Conservation (phyloP, 768 basidiomycete genomes). For the Steccherinum ochraceum region DNA sequence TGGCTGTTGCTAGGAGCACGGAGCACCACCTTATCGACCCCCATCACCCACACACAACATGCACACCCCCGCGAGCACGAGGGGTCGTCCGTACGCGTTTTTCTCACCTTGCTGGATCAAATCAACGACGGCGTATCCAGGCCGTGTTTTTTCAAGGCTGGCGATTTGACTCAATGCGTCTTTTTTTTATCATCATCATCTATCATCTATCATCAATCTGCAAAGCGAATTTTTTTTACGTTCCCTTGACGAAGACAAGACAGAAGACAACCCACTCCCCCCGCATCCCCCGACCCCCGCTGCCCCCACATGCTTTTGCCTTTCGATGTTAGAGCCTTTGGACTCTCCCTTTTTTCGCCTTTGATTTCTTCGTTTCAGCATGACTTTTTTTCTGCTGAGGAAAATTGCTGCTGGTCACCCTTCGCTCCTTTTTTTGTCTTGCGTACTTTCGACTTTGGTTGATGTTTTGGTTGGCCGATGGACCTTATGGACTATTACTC, state of each 20-base stretch:
- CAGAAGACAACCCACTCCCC: neutral
- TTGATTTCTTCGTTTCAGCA: neutral
- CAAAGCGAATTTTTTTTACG: neutral
- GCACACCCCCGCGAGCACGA: neutral
- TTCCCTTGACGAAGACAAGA: neutral
- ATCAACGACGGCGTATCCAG: neutral
- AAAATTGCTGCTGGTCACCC: neutral
- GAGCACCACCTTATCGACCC: neutral
- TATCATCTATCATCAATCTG: neutral
- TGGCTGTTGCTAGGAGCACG: too few relatives aligned
- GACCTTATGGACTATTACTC: neutral
- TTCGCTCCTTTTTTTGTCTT: too few relatives aligned
- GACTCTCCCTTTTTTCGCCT: neutral
- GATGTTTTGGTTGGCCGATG: neutral
- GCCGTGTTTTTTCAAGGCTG: neutral
- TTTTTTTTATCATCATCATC: neutral
- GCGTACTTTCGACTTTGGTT: too few relatives aligned
- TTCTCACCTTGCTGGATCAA: conserved; percentile 1
- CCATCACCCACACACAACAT: neutral
- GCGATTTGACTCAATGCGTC: neutral
- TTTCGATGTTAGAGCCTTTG: neutral
- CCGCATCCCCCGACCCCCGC: neutral
- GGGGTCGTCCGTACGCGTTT: neutral
- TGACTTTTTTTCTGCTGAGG: neutral
- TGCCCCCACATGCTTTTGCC: neutral